Evolutionary conservation across 345 rosid genomes (phyloP), one percentile per base, ranked within the genome.

Genomic region (Mangifera indica): DNA sequence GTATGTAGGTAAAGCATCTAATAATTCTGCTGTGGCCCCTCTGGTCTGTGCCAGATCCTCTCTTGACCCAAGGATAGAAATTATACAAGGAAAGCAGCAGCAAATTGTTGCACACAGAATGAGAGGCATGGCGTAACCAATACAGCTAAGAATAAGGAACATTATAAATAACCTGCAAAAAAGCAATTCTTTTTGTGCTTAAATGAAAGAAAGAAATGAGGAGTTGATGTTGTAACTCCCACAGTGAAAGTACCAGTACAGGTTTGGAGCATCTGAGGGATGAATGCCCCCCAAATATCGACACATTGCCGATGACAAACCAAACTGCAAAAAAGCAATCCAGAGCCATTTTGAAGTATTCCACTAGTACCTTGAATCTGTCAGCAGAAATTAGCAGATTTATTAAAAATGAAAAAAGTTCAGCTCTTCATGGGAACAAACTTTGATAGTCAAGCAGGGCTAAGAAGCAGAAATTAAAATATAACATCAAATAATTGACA

Each of bases 321-420:
- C 98, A 95, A 72, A 92, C 89, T 11, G 98, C 99, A 80, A 95
- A 95, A 82, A 95, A 95, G 83, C 99, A 95, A 84, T 95, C 99
- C 84, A 95, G 77, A 56, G 83, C 94, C 98, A 95, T 92, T 79
- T 95, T 95, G 81, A 89, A 92, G 83, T 95, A 91, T 54, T 95
- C 99, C 80, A 92, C 80, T 21, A 95, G 74, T 10, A 81, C 93
- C 83, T 95, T 95, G 73, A 92, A 72, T 70, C 98, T 95, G 89
- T 66, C 56, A 37, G 70, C 53, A 77, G 66, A 69, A 69, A 78
- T 25, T 18, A 22, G 66, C 24, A 32, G 48, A 60, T 34, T 56
- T 26, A 42, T 72, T 25, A 67, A 40, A 67, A 20, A 32, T 6
- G 29, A 3, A 17, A 5, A 1, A 42, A 22, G 22, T 24, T 21